Conservation (phyloP, 75 land plant species). For the Picea sitchensis region DNA sequence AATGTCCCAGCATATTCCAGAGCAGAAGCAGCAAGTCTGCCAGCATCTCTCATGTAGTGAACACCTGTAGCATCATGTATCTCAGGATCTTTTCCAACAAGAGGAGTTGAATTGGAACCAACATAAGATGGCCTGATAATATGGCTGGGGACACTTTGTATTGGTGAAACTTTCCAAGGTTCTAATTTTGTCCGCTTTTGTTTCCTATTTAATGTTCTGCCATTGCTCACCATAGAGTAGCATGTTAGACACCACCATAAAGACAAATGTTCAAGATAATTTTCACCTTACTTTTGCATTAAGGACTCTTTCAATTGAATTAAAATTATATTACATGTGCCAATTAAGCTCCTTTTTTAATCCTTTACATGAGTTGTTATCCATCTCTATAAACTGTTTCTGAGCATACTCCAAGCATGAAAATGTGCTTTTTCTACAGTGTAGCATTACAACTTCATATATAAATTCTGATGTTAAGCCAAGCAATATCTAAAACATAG, state of each 20-base stretch:
- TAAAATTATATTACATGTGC: neutral
- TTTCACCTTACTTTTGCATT: neutral
- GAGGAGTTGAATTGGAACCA: neutral
- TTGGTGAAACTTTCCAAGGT: neutral
- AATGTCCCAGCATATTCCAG: slow-evolving; percentile 18
- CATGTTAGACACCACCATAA: neutral
- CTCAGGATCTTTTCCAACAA: slow-evolving; percentile 7
- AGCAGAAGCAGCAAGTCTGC: slow-evolving; percentile 16
- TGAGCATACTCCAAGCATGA: neutral
- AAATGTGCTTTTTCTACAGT: neutral
- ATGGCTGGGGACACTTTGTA: slow-evolving; percentile 3
- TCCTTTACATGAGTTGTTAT: neutral
- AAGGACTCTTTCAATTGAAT: neutral
- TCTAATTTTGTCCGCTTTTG: neutral
- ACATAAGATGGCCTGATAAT: slow-evolving; percentile 4
- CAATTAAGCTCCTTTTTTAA: neutral
- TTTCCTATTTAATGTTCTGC: neutral
- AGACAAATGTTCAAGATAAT: neutral
- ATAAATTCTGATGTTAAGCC: neutral
- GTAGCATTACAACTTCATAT: neutral
- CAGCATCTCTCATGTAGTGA: slow-evolving; percentile 14
- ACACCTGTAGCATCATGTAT: slow-evolving; percentile 15
- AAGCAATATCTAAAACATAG: neutral
- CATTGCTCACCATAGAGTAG: neutral
- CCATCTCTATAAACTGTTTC: neutral